Evolutionary conservation across 345 rosid species (phyloP), one percentile per base, ranked within the genome.

Genomic region (Salix koriyanagi): DNA sequence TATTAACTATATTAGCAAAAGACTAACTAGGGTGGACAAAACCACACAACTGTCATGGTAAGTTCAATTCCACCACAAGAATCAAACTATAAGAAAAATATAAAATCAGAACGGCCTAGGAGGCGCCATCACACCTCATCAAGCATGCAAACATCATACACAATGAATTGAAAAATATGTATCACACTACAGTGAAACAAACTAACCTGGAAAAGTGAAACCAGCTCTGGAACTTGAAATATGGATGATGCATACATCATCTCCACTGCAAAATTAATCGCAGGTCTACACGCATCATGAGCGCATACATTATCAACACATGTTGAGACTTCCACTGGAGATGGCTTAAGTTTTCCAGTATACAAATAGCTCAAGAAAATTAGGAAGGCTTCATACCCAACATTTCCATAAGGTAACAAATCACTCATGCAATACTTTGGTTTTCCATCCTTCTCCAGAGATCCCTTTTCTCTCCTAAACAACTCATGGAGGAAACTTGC

Each of bases 231-330:
- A 68, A 93, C 85, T 83, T 87, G 89, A 81, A 96, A 96, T 76
- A 89, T 84, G 70, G 78, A 77, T 0, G 98, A 87, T 23, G 97
- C 98, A 87, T 91, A 96, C 89, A 92, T 83, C 94, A 93, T 79
- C 80, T 96, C 97, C 80, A 91, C 96, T 2, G 87, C 85, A 71
- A 93, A 96, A 81, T 78, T 79, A 70, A 96, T 91, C 30, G 94
- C 96, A 10, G 99, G 98, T 75, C 88, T 77, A 86, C 99, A 96
- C 11, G 94, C 87, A 82, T 93, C 94, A 82, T 96, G 99, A 75
- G 82, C 76, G 70, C 99, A 96, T 19, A 69, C 78, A 37, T 84
- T 37, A 80, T 90, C 92, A 69, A 90, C 96, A 75, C 99, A 96
- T 32, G 91, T 89, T 1, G 98, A 93, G 60, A 91, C 97, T 80